phyloP scores from a whole-genome alignment of 495 filamentous ascomycete species.

The Haplographium delicatum region DNA sequence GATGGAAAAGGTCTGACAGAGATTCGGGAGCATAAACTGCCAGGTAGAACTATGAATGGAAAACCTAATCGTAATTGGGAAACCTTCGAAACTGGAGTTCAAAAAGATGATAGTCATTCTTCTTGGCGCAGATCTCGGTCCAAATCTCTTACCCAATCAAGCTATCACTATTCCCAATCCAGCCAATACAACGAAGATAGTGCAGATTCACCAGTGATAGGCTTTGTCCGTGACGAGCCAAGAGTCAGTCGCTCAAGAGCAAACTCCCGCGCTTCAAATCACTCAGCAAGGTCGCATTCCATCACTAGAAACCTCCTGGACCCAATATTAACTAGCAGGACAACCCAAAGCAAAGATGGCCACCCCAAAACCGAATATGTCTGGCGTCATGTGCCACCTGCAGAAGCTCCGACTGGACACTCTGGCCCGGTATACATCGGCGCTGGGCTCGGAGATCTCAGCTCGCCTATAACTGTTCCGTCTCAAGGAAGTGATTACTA shows the following conservation, averaged over 20 bases:
- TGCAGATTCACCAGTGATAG: slow-evolving; percentile 15
- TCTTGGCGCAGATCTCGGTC: not conserved
- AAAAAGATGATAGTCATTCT: not conserved
- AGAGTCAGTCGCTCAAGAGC: not conserved
- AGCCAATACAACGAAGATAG: slow-evolving; percentile 5
- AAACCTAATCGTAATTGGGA: slow-evolving; percentile 12
- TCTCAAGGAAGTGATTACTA: not conserved
- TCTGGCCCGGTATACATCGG: slow-evolving; percentile 10
- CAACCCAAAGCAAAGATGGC: slow-evolving; percentile 19
- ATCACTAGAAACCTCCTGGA: not conserved
- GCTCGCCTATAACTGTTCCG: not conserved
- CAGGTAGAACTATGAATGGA: slow-evolving; percentile 4
- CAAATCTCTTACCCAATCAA: not conserved
- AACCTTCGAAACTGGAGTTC: slow-evolving; percentile 4
- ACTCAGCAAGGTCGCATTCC: not conserved
- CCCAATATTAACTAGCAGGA: slow-evolving; percentile 19
- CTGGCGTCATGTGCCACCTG: slow-evolving; percentile 20
- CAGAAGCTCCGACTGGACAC: slow-evolving; percentile 8
- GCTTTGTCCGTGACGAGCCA: slow-evolving; percentile 12
- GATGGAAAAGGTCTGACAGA: slow-evolving; percentile 22
- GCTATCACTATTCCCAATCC: not conserved
- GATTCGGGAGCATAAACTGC: slow-evolving; percentile 13
- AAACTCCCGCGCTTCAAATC: not conserved
- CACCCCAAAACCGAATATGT: slow-evolving; percentile 18
- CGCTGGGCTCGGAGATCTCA: slow-evolving; percentile 7